Evolutionary conservation across 2,329 filamentous ascomycete species (phyloP).

Genomic region (Pyrenophora tritici-repentis): DNA sequence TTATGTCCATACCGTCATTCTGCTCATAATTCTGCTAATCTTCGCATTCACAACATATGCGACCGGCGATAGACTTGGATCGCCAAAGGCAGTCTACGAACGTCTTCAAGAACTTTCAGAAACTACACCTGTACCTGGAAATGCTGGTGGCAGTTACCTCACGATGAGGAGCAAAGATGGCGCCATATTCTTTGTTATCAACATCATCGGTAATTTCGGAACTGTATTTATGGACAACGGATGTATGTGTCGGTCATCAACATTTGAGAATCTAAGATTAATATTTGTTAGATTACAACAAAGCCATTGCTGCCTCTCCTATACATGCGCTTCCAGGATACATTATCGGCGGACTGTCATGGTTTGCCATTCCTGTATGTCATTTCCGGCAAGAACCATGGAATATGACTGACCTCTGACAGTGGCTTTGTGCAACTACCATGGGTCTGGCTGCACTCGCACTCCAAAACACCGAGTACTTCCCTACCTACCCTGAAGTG

Average conservation of each 20-base stretch:
- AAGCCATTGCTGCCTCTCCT: slow-evolving; percentile 85
- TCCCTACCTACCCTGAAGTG: slow-evolving; percentile 50
- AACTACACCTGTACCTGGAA: slow-evolving; percentile 75
- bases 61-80: slow-evolving; percentile 72
- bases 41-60: slow-evolving; percentile 84
- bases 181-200: slow-evolving; percentile 89
- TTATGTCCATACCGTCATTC: slow-evolving; percentile 82
- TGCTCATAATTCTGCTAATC: slow-evolving; percentile 81
- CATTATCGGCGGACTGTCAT: slow-evolving; percentile 50
- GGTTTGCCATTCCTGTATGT: slow-evolving; percentile 53
- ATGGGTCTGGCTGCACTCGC: slow-evolving; percentile 54
- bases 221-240: slow-evolving; percentile 84
- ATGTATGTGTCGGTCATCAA: slow-evolving; percentile 52
- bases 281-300: slow-evolving; percentile 66
- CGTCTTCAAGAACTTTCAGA: slow-evolving; percentile 70
- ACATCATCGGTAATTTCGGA: slow-evolving; percentile 81
- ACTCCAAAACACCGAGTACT: slow-evolving; percentile 47
- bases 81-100: slow-evolving; percentile 77
- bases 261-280: neutral
- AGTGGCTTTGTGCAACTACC: slow-evolving; percentile 53
- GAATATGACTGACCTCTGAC: neutral
- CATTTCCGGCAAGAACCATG: neutral
- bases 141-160: slow-evolving; percentile 78
- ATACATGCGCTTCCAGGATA: slow-evolving; percentile 80
- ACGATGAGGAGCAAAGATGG: slow-evolving; percentile 83